Base-by-base conservation (phyloP, 139 green algal genomes). In the Nannochloris sp. region DNA sequence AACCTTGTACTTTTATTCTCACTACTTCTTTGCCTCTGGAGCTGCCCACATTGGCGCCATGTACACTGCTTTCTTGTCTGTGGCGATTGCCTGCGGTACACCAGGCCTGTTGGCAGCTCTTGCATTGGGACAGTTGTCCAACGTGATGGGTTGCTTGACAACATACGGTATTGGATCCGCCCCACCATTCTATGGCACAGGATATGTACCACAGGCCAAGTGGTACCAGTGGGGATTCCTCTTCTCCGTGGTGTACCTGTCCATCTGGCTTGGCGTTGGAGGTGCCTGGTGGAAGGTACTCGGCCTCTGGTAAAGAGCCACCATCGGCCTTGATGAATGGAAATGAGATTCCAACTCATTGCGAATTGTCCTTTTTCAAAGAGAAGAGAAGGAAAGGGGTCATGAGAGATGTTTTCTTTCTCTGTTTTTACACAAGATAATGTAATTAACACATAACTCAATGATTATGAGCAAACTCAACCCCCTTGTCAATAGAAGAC, bases 21-120 rank as follows among this genome's bases (percentile, higher is more conserved):
- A 99, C 87, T 99, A 99, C 87, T 85, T 98, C 76, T 99, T 99
- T 68, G 93, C 93, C 9, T 94, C 83, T 23, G 90, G 91, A 56
- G 93, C 94, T 48, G 94, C 94, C 10, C 94, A 99, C 85, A 99
- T 99, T 63, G 94, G 94, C 44, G 94, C 94, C 61, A 99, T 99
- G 94, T 99, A 97, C 87, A 96, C 93, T 2, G 94, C 93, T 50
- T 98, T 99, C 83, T 78, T 99, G 61, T 94, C 87, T 0, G 94
- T 99, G 18, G 79, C 89, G 55, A 87, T 88, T 18, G 92, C 94
- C 9, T 94, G 87, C 72, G 92, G 76, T 76, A 81, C 93, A 23
- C 81, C 93, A 60, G 66, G 81, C 74, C 11, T 78, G 31, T 18
- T 80, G 44, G 72, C 72, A 10, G 72, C 72, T 5, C 48, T 79